Percentiles rank a stretch among this genome's conserved stretches.
Evolutionary conservation across 1,284 basidiomycete genomes (phyloP).

Genomic region (Vanrija humicola): DNA sequence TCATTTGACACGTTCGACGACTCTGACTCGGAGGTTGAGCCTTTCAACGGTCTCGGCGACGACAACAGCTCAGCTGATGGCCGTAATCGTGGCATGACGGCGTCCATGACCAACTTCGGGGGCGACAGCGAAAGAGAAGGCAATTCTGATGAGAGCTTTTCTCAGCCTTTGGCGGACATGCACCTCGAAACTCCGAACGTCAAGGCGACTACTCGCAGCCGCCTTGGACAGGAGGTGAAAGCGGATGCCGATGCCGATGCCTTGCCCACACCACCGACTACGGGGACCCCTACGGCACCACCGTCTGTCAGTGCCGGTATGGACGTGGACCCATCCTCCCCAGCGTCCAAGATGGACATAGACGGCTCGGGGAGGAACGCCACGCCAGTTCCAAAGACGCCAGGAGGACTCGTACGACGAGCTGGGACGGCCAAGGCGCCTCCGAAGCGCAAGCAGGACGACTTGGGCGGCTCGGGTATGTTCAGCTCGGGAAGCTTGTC

Average conservation of each 20-base stretch:
- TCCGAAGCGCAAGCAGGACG: not conserved
- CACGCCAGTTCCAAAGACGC: no score
- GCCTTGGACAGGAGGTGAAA: no score
- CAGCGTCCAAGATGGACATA: no score
- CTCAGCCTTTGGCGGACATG: slow-evolving; percentile 38
- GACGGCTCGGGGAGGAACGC: no score
- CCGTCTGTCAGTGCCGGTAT: no score
- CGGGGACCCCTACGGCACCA: no score
- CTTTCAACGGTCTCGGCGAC: slow-evolving; percentile 2
- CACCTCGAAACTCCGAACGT: slow-evolving; percentile 13
- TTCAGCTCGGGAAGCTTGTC: slow-evolving; percentile 24
- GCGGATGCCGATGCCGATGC: no score
- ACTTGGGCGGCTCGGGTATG: slow-evolving; percentile 1
- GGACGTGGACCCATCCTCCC: no score
- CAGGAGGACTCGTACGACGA: no score
- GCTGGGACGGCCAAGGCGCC: not conserved
- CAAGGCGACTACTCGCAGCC: no score
- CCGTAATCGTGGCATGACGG: slow-evolving; percentile 34
- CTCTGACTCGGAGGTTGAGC: slow-evolving; percentile 7
- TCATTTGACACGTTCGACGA: slow-evolving; percentile 24
- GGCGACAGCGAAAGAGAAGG: slow-evolving; percentile 6
- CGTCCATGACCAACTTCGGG: slow-evolving; percentile 36
- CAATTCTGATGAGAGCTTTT: slow-evolving; percentile 34
- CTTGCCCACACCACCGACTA: no score
- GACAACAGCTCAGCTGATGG: not conserved